Conservation (phyloP, 2,329 filamentous ascomycete genomes). For the Diaporthe vexans region DNA sequence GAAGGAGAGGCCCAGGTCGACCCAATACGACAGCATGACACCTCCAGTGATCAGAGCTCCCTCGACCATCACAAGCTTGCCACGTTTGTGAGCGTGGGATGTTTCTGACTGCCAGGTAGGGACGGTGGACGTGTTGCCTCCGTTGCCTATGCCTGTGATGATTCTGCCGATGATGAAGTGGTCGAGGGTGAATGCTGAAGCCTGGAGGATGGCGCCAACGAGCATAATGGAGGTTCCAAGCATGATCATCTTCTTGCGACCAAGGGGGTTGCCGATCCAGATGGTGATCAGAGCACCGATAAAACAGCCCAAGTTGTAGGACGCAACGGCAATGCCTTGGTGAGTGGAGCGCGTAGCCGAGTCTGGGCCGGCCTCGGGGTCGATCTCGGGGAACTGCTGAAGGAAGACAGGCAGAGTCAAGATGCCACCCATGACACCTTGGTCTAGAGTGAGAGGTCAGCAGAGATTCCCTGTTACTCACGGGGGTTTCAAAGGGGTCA, state of each 20-base stretch:
- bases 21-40: slow-evolving; percentile 72
- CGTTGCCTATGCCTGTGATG: slow-evolving; percentile 59
- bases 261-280: slow-evolving; percentile 57
- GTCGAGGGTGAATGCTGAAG: slow-evolving; percentile 53
- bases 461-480: slow-evolving; percentile 43
- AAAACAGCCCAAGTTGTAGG: slow-evolving; percentile 51
- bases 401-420: slow-evolving; percentile 77
- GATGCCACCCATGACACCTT: slow-evolving; percentile 82
- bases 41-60: slow-evolving; percentile 70
- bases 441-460: slow-evolving; percentile 66
- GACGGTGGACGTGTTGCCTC: slow-evolving; percentile 60
- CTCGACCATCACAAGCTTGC: slow-evolving; percentile 73
- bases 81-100: slow-evolving; percentile 68
- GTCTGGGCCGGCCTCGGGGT: slow-evolving; percentile 58
- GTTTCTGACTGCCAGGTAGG: slow-evolving; percentile 75
- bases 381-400: slow-evolving; percentile 65
- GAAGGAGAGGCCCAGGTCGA: slow-evolving; percentile 71
- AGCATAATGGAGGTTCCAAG: slow-evolving; percentile 58
- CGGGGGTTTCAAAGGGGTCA: slow-evolving; percentile 29
- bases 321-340: slow-evolving; percentile 58
- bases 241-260: slow-evolving; percentile 58
- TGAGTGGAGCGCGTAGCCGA: slow-evolving; percentile 61
- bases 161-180: slow-evolving; percentile 61
- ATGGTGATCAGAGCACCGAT: slow-evolving; percentile 48
- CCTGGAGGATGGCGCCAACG: slow-evolving; percentile 58